Evolutionary conservation across 148 eudicot species (phyloP).

Genomic region (Talinum fruticosum): DNA sequence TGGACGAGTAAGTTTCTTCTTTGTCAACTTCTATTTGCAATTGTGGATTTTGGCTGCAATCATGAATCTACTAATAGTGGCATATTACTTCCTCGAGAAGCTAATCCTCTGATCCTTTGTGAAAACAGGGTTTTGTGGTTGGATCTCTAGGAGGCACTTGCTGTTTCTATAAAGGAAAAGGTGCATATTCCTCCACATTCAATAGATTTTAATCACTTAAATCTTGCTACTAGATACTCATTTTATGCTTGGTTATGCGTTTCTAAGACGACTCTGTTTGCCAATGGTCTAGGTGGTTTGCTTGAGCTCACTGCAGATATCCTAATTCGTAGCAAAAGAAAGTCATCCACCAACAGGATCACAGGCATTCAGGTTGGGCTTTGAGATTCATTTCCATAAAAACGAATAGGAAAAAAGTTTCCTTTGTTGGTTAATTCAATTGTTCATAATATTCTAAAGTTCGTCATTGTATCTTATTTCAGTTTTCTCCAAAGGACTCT

Average conservation of each 20-base stretch:
- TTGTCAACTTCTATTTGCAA: background rate
- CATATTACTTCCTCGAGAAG: background rate
- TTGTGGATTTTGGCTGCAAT: background rate
- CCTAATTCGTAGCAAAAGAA: slow-evolving; percentile 40
- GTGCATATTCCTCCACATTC: slow-evolving; percentile 26
- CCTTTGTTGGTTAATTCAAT: too few species aligned
- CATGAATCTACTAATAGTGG: background rate
- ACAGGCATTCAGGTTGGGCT: slow-evolving; percentile 66
- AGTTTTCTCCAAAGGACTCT: slow-evolving; percentile 52
- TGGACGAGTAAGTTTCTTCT: slow-evolving; percentile 54
- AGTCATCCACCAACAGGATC: slow-evolving; percentile 48
- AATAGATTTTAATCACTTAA: background rate
- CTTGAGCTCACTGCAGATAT: slow-evolving; percentile 40
- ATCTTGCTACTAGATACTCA: background rate
- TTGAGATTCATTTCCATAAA: background rate
- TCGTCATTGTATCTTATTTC: slow-evolving; percentile 18
- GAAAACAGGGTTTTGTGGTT: slow-evolving; percentile 57
- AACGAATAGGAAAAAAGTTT: too few species aligned
- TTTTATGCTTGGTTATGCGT: background rate
- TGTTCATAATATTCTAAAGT: slow-evolving; percentile 16
- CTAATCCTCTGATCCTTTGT: slow-evolving; percentile 15
- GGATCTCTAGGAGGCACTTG: slow-evolving; percentile 69
- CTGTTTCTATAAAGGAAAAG: slow-evolving; percentile 57
- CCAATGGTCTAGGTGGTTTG: slow-evolving; percentile 36
- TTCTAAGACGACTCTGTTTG: slow-evolving; percentile 14